Conservation (phyloP, 306 rosid species). For the Sphenostylis stenocarpa region DNA sequence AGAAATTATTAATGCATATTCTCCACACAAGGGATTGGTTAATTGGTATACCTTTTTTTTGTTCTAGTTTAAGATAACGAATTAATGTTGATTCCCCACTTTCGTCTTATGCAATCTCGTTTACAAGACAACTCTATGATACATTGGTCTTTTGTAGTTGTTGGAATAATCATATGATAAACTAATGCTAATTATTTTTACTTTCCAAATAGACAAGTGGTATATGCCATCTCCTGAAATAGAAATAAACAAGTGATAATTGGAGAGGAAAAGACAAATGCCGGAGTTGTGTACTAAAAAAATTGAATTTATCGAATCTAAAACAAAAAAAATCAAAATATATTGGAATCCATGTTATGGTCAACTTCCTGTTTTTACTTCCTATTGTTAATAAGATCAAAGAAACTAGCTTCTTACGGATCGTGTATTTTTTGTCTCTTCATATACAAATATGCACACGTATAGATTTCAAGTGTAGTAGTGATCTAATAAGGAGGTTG, state of each 20-base stretch:
- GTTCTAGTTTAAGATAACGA: background rate
- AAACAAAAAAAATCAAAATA: too few species aligned
- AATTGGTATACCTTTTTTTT: slow-evolving; percentile 3
- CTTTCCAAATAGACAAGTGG: background rate
- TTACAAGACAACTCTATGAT: background rate
- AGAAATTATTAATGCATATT: background rate
- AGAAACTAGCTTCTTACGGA: too few species aligned
- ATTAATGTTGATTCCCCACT: slow-evolving; percentile 28
- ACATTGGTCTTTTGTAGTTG: background rate
- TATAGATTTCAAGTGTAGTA: too few species aligned
- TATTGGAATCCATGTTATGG: too few species aligned
- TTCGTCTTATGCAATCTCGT: background rate
- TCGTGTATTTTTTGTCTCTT: too few species aligned
- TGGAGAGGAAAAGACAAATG: background rate
- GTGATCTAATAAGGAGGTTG: too few species aligned
- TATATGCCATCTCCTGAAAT: background rate
- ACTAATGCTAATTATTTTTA: background rate
- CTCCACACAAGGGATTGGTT: slow-evolving; percentile 4
- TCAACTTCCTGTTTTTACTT: too few species aligned
- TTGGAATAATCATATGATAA: slow-evolving; percentile 18
- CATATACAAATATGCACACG: too few species aligned
- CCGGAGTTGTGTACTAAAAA: background rate
- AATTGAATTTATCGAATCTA: background rate
- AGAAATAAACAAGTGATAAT: background rate
- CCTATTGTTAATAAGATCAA: too few species aligned